phyloP scores from a whole-genome alignment of 1,284 basidiomycete species.

The Leccinum variabile region DNA sequence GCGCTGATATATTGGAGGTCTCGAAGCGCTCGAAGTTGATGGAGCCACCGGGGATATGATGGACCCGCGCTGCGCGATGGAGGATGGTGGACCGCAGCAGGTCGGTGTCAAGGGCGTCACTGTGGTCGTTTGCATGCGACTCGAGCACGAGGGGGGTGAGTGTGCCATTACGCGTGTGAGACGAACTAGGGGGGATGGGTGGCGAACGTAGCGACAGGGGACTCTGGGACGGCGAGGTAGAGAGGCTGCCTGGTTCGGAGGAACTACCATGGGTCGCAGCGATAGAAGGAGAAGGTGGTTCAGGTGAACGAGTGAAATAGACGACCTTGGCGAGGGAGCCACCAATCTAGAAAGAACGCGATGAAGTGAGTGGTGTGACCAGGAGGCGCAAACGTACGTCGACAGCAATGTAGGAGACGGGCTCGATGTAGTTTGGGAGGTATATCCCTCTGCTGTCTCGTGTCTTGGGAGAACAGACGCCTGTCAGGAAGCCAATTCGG shows the following conservation, averaged over 20 bases:
- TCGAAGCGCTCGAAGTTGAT: slow-evolving; percentile 99
- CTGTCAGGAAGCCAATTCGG: slow-evolving; percentile 6
- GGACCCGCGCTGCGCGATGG: slow-evolving; percentile 60
- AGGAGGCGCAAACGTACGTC: slow-evolving; percentile 64
- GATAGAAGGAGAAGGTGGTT: slow-evolving; percentile 67
- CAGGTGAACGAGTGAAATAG: slow-evolving; percentile 93
- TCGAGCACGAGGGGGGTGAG: slow-evolving; percentile 81
- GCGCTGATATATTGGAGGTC: slow-evolving; percentile 85
- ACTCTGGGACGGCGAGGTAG: slow-evolving; percentile 47
- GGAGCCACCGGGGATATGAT: slow-evolving; percentile 92
- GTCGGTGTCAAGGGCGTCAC: slow-evolving; percentile 43
- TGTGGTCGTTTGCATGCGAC: slow-evolving; percentile 37
- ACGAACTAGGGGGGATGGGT: slow-evolving; percentile 40
- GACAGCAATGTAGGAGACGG: slow-evolving; percentile 93
- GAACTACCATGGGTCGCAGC: slow-evolving; percentile 57
- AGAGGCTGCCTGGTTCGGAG: slow-evolving; percentile 43
- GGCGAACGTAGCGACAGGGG: slow-evolving; percentile 39
- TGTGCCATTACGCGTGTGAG: slow-evolving; percentile 59
- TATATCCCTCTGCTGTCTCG: slow-evolving; percentile 94
- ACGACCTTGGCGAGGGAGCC: slow-evolving; percentile 98
- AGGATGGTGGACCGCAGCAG: slow-evolving; percentile 65
- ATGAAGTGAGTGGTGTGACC: slow-evolving; percentile 7
- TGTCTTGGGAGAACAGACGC: slow-evolving; percentile 51
- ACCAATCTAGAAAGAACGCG: slow-evolving; percentile 66
- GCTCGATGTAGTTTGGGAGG: slow-evolving; percentile 93